phyloP scores from a whole-genome alignment of 352 stramenopile genomes.

The Phytopythium delawarense region DNA sequence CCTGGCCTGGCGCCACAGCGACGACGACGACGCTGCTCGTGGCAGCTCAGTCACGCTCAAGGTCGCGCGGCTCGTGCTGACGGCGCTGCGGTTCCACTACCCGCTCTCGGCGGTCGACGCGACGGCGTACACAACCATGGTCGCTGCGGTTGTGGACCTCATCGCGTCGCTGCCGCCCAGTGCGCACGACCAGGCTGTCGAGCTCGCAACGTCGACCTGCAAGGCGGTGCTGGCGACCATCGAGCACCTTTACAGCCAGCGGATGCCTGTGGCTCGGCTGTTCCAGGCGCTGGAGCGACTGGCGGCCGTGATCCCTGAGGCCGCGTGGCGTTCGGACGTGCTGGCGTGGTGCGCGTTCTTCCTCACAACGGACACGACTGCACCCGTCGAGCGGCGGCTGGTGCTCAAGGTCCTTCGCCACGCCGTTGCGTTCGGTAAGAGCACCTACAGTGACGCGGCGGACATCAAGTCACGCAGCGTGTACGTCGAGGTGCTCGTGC shows the following conservation, averaged over 20 bases:
- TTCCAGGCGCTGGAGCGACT: conserved; percentile 43
- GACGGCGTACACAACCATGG: conserved; percentile 29
- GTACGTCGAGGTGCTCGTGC: conserved; percentile 54
- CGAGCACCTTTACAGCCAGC: conserved; percentile 21
- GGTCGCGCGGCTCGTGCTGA: conserved; percentile 21
- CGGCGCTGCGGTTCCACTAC: conserved; percentile 26
- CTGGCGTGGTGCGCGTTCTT: conserved; percentile 35
- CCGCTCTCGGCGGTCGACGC: conserved; percentile 19
- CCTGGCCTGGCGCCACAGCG: conserved; percentile 39
- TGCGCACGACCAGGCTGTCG: not conserved
- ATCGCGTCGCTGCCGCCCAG: conserved; percentile 14
- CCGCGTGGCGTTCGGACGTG: conserved; percentile 33
- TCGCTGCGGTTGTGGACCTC: conserved; percentile 37
- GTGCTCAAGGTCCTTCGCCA: conserved; percentile 32
- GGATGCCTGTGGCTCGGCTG: conserved; percentile 34
- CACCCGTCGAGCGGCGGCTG: conserved; percentile 32
- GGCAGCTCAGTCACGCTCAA: conserved; percentile 3
- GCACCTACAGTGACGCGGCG: not conserved
- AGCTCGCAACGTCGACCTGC: conserved; percentile 10
- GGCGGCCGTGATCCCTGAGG: conserved; percentile 14
- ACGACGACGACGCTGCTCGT: not conserved
- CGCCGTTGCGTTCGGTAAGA: conserved; percentile 21
- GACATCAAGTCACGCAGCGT: conserved; percentile 16
- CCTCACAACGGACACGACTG: conserved; percentile 22
- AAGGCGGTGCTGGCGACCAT: conserved; percentile 17